A percentile compares a stretch with the other conserved stretches of the same genome.
These are phyloP conservation scores for Colletotrichum tofieldiae DNA, from an alignment of 2,329 filamentous ascomycete genomes.

Conservation along the genomic window DNA sequence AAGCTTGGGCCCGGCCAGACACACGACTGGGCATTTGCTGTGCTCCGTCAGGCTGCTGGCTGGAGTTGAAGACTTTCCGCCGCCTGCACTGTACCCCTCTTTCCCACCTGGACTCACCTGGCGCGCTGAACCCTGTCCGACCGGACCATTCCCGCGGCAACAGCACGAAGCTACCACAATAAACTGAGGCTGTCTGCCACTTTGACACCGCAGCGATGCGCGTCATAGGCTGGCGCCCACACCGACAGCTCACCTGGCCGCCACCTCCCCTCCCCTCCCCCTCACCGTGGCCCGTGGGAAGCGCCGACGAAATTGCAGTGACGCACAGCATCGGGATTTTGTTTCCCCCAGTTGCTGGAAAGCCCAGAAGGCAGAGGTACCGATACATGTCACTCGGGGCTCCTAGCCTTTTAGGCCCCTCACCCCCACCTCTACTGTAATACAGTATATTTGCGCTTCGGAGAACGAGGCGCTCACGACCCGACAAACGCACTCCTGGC, in stretches of 20 bases:
- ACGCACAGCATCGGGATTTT: constrained; percentile 11
- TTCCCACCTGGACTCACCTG: constrained; percentile 38
- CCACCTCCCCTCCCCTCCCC: neutral
- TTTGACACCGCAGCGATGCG: constrained; percentile 18
- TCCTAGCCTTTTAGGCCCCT: constrained; percentile 16
- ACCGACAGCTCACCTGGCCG: constrained; percentile 16
- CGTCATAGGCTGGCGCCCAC: constrained; percentile 23
- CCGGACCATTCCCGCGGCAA: constrained; percentile 15
- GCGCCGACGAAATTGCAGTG: constrained; percentile 16
- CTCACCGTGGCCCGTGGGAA: constrained; percentile 1
- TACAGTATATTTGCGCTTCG: constrained; percentile 10
- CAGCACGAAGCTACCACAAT: constrained; percentile 19
- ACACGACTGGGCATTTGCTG: neutral
- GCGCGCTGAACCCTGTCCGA: constrained; percentile 37
- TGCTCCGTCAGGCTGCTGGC: neutral
- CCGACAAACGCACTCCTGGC: neutral
- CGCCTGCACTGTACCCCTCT: constrained; percentile 30
- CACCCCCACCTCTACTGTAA: constrained; percentile 26
- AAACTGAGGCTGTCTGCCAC: constrained; percentile 17
- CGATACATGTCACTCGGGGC: constrained; percentile 13
- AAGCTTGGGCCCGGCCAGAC: constrained; percentile 12
- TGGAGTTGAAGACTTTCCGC: constrained; percentile 16
- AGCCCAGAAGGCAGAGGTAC: constrained; percentile 2
- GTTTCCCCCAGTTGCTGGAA: constrained; percentile 10
- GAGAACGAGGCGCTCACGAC: neutral